Conservation (phyloP, 306 rosid species). For the Dicorynia guianensis region DNA sequence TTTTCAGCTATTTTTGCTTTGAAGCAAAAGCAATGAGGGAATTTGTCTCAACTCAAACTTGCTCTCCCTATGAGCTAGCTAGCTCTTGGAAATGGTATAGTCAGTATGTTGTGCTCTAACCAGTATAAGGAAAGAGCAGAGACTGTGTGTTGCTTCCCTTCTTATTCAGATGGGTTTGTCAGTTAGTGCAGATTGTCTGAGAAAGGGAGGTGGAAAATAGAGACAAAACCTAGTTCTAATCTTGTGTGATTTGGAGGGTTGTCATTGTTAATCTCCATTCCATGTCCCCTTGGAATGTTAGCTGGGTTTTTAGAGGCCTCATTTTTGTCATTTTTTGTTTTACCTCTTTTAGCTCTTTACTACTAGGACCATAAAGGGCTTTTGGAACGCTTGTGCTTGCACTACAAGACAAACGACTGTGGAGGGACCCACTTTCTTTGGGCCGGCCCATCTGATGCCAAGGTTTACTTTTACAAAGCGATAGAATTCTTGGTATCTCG, state of each 20-base stretch:
- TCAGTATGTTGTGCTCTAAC: conserved; percentile 5
- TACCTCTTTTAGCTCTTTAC: conserved; percentile 47
- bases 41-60: neutral
- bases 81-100: neutral
- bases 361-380: neutral
- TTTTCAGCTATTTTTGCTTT: neutral
- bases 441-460: conserved; percentile 76
- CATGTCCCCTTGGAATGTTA: conserved; percentile 41
- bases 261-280: conserved; percentile 47
- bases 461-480: conserved; percentile 34
- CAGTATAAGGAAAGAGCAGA: conserved; percentile 55
- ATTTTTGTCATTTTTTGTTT: conserved; percentile 48
- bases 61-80: conserved; percentile 35
- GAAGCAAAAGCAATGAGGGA: neutral
- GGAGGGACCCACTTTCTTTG: conserved; percentile 51
- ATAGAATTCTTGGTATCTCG: neutral
- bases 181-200: conserved; percentile 19
- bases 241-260: conserved; percentile 51
- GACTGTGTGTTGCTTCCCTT: conserved; percentile 44
- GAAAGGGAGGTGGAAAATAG: conserved; percentile 17
- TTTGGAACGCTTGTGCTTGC: conserved; percentile 20
- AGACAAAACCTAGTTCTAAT: conserved; percentile 47
- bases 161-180: conserved; percentile 47
- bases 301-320: conserved; percentile 60
- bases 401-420: conserved; percentile 30